A percentile compares a stretch with the other conserved stretches of the same genome.
phyloP scores from a whole-genome alignment of 2,329 filamentous ascomycete genomes.

The Ploettnerulaceae sp. region DNA sequence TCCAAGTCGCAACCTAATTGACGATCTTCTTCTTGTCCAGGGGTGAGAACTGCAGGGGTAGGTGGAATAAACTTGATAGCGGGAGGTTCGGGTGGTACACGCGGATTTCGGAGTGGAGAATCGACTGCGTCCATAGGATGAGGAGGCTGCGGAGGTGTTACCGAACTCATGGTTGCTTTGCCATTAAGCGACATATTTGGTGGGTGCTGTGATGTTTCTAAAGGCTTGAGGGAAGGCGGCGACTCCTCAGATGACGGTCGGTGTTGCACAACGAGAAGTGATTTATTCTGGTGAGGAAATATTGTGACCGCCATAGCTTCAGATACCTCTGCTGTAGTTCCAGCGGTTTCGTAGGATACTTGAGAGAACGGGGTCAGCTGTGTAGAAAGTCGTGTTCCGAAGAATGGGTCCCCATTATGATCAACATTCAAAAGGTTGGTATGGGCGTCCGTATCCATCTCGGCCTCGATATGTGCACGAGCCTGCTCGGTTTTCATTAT shows the following conservation, averaged over 20 bases:
- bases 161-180: constrained; percentile 38
- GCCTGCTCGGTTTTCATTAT: constrained; percentile 6
- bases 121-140: constrained; percentile 51
- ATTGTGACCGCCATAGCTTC: constrained; percentile 59
- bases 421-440: constrained; percentile 38
- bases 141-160: constrained; percentile 48
- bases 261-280: constrained; percentile 50
- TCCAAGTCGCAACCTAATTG: constrained; percentile 51
- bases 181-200: constrained; percentile 31
- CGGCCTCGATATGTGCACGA: constrained; percentile 6
- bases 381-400: constrained; percentile 48
- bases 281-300: constrained; percentile 60
- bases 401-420: constrained; percentile 49
- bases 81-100: constrained; percentile 53
- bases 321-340: constrained; percentile 56
- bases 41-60: constrained; percentile 56
- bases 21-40: constrained; percentile 47
- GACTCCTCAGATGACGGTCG: constrained; percentile 18
- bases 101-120: constrained; percentile 58
- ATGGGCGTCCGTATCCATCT: constrained; percentile 18
- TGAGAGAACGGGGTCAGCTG: constrained; percentile 60
- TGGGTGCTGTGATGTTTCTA: constrained; percentile 13
- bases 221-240: constrained; percentile 11
- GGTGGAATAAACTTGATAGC: constrained; percentile 58
- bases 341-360: constrained; percentile 53